Percentiles rank a stretch among this genome's conserved stretches.
Evolutionary conservation across 176 grass and related monocot species (phyloP).

Genomic region (Oryza meridionalis): DNA sequence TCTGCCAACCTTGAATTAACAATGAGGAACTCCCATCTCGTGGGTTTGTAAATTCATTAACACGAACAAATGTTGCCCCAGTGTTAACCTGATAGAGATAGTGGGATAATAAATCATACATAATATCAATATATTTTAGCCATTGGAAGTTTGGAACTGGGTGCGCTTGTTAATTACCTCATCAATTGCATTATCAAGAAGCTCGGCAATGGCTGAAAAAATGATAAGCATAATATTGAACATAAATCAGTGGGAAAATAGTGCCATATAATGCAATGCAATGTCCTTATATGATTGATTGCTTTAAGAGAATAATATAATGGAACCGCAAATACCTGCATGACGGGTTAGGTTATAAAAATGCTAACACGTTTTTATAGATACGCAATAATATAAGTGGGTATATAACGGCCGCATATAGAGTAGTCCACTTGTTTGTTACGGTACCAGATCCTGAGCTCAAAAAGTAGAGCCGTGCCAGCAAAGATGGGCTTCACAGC

Average conservation of each 20-base stretch:
- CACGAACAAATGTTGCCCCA: conserved; percentile 75
- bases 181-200: conserved; percentile 80
- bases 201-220: conserved; percentile 69
- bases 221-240: conserved; percentile 28
- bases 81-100: conserved; percentile 60
- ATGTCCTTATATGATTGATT: background rate
- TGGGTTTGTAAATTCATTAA: conserved; percentile 67
- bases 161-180: conserved; percentile 48
- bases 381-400: conserved; percentile 18
- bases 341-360: conserved; percentile 15
- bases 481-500: background rate
- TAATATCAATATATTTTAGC: conserved; percentile 20
- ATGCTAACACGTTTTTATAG: conserved; percentile 7
- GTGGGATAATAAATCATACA: conserved; percentile 40
- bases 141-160: conserved; percentile 23
- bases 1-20: conserved; percentile 75
- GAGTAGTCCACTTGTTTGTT: background rate
- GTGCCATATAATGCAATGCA: conserved; percentile 30
- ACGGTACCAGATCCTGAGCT: background rate
- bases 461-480: conserved; percentile 11
- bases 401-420: conserved; percentile 25
- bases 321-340: conserved; percentile 8
- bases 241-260: conserved; percentile 19
- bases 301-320: conserved; percentile 9
- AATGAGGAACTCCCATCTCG: conserved; percentile 58